phyloP scores from a whole-genome alignment of 2,329 filamentous ascomycete genomes.

The Hyphodiscus sp. region DNA sequence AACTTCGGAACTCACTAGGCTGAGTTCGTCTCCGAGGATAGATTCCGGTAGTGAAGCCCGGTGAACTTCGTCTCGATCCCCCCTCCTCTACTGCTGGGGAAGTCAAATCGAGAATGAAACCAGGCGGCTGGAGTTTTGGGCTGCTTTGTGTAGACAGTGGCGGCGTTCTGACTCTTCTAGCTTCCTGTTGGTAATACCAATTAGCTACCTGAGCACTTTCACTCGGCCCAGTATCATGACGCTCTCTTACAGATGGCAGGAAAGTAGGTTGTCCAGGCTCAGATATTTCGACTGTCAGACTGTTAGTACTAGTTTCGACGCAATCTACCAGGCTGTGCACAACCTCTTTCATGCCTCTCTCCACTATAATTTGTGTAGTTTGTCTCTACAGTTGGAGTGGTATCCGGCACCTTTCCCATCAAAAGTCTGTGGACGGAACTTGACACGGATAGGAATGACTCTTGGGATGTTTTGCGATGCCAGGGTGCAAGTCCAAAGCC shows the following conservation, averaged over 20 bases:
- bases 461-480: constrained; percentile 25
- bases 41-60: not conserved
- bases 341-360: constrained; percentile 16
- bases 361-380: constrained; percentile 16
- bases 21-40: not conserved
- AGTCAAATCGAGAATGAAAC: constrained; percentile 26
- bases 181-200: constrained; percentile 18
- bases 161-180: constrained; percentile 28
- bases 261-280: constrained; percentile 21
- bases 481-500: constrained; percentile 28
- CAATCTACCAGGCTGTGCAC: not conserved
- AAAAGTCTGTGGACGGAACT: constrained; percentile 27
- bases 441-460: constrained; percentile 23
- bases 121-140: constrained; percentile 10
- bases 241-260: constrained; percentile 25
- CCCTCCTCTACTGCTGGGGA: not conserved
- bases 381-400: constrained; percentile 19
- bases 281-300: constrained; percentile 21
- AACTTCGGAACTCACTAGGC: not conserved
- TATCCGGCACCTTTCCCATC: constrained; percentile 24
- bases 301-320: not conserved
- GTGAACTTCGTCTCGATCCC: not conserved
- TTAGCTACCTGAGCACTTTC: not conserved
- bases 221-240: not conserved
- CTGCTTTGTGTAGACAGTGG: constrained; percentile 16